Base-by-base conservation (phyloP, 306 rosid species). In the Purshia tridentata region DNA sequence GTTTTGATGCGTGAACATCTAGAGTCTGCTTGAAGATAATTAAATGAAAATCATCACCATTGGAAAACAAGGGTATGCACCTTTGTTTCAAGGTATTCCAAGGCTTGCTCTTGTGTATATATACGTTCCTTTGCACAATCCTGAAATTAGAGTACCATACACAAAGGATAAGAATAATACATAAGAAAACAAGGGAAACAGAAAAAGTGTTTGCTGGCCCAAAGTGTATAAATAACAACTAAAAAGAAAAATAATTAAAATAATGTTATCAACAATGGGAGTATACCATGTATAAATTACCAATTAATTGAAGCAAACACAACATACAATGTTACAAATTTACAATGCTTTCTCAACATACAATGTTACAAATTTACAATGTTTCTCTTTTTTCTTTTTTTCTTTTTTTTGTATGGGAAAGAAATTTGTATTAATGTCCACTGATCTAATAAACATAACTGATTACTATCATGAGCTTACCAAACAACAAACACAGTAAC, bases 11-110 rank as follows among this genome's bases (percentile, higher is more conserved):
- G 9, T 7, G 8, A 6, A 64, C 48, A 11, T 41, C 68, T 60
- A 3, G 4, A 64, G 11, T 18, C 14, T 42, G 29, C 35, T 19
- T 64, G 44, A 5, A 29, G 44, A 59, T 59, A 42, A 64, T 4
- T 9, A 4, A 18, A 64, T 18, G 20, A 5, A 44, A 7, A 65
- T 5, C 14, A n/a, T 8, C 45, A 41, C 35, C 35, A 29, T 3
- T 29, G 35, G 35, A 29, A 9, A 18, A 2, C 2, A 45, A 65
- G 19, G 9, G 54, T 19, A 65, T 7, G 18, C 46, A 88, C 96
- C 94, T 86, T 85, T 81, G 92, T 66, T 72, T 89, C 96, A 52
- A 93, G 93, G 75, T 75, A 88, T 67, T 72, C 89, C 78, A 93
- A 48, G 59, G 98, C 98, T 81, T 93, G 91, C 65, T 88, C 84